Evolutionary conservation across 192 early-diverging fungal species (phyloP), one percentile per base, ranked within the genome.

Genomic region (Gaertneriomyces semiglobifer): DNA sequence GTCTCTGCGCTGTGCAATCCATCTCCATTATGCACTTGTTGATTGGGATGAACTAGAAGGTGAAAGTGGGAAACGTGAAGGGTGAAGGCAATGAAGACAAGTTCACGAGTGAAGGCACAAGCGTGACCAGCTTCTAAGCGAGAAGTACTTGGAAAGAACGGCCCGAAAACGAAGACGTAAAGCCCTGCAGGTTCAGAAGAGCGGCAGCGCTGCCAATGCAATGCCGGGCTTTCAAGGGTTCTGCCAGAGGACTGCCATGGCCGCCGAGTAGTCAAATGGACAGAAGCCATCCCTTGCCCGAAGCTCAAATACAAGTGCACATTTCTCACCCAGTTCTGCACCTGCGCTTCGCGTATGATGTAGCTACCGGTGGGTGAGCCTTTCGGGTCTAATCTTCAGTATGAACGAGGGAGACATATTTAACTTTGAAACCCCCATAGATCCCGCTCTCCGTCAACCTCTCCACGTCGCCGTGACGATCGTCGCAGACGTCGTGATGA

Each of bases 401-500:
- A 6, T 12, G 11, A 5, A 4, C 50, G 50, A 52, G n/a, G 50
- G 18, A 44, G 50, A 62, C 4, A 14, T 44, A n/a, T 18, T 18
- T 38, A 11, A 18, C 47, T 44, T 0, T 33, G 25, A 33, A 33
- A 33, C 25, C 25, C 25, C 3, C 3, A 25, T 25, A 58, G 56
- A 58, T 18, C 56, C 19, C 38, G 16, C 1, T 58, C 56, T 1
- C 56, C 12, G 11, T 18, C 38, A 25, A 11, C 19, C 56, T 58
- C 38, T 58, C 38, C 56, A 2, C 38, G 16, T 11, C 56, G 38
- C 1, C 33, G 60, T 47, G 42, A 44, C 39, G 33, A 20, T 63
- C 38, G 40, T 38, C 14, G 39, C 14, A 39, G 55, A 20, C 52
- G 57, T 19, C 19, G 55, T 61, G 65, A 61, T 43, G 40, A 38